Base-by-base conservation (phyloP, 176 grass and related monocot genomes). In the Eleusine coracana region DNA sequence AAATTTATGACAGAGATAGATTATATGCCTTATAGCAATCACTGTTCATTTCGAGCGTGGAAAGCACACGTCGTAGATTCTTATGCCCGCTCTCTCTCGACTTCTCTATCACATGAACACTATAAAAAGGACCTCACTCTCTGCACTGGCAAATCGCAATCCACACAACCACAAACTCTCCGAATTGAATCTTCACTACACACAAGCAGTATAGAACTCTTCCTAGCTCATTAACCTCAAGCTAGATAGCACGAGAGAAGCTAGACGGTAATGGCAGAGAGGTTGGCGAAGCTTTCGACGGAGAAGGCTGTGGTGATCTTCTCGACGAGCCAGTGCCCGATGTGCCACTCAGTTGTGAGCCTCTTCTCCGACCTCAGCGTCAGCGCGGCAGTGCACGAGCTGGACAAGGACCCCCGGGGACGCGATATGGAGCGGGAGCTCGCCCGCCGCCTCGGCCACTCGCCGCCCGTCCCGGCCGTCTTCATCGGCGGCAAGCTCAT, bases 241-340 rank as follows among this genome's bases (percentile, higher is more conserved):
- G 21, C n/a, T 29, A 46, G 15, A 7, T 7, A 20, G 1, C 5
- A 59, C 5, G 6, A 2, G 21, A 61, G 38, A 11, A 2, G 31
- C 31, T 34, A 34, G 16, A 0, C 48, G 38, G 7, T 0, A 3
- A 72, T 63, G 59, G 89, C 87, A 54, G 88, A 93, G 27, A 86
- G 56, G 65, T 86, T 93, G 75, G 46, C 80, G 16, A 86, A 42
- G 88, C 77, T 93, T 15, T 87, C 85, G 56, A 37, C 79, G 5
- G 82, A 93, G 74, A 85, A 82, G 83, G 91, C 88, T 10, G 85
- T 93, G 55, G 88, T 90, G 74, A 83, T 90, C 54, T 90, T 93
- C 75, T 88, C 78, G 55, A 7, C 15, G 40, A 86, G 88, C 55
- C 74, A 73, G 78, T 86, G 91, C 86, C 59, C 74, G 23, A 90